Conservation (phyloP, 1,284 basidiomycete species). For the Boletus austroedulis region DNA sequence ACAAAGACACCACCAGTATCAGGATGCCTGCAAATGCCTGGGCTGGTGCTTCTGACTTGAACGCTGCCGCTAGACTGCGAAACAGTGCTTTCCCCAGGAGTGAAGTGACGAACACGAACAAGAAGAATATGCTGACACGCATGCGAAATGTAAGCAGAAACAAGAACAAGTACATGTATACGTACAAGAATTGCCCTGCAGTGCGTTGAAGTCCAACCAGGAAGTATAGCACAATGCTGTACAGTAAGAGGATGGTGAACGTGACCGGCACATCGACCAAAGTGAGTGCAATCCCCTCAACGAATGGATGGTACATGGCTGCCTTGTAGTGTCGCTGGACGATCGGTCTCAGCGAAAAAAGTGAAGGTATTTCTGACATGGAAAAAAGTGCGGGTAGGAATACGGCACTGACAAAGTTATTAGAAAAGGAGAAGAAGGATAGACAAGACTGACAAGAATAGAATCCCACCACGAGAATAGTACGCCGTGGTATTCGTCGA, state of each 20-base stretch:
- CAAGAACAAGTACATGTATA: background rate
- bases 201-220: constrained; percentile 48
- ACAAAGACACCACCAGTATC: constrained; percentile 46
- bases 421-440: background rate
- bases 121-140: constrained; percentile 46
- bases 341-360: constrained; percentile 58
- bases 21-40: constrained; percentile 59
- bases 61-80: constrained; percentile 54
- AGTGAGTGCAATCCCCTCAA: constrained; percentile 56
- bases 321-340: constrained; percentile 50
- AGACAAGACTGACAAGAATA: constrained; percentile 56
- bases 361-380: constrained; percentile 43
- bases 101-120: constrained; percentile 50
- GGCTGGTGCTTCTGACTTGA: constrained; percentile 52
- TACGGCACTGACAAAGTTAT: constrained; percentile 24
- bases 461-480: constrained; percentile 78
- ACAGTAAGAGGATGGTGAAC: constrained; percentile 43
- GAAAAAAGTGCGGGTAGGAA: constrained; percentile 33
- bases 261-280: constrained; percentile 60
- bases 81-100: constrained; percentile 65
- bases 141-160: constrained; percentile 7
- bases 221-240: constrained; percentile 55
- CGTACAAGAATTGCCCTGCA: constrained; percentile 47
- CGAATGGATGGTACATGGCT: constrained; percentile 55
- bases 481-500: constrained; percentile 62